These are phyloP conservation scores for Teratosphaeria destructans DNA, from an alignment of 2,329 filamentous ascomycete species.

Conservation along the genomic window DNA sequence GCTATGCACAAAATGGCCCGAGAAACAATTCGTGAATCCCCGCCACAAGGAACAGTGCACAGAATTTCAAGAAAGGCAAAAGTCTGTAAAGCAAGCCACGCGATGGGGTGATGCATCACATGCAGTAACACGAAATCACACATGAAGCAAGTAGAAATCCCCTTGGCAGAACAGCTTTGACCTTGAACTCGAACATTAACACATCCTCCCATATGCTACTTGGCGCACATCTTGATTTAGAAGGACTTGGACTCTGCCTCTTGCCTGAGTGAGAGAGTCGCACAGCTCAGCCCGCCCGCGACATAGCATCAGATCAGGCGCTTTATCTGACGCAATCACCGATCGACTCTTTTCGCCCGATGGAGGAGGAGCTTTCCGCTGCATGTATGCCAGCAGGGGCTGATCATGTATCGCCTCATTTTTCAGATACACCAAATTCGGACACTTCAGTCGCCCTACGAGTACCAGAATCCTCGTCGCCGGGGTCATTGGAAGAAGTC, in stretches of 20 bases:
- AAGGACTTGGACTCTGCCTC: background rate
- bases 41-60: background rate
- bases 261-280: background rate
- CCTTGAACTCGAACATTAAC: background rate
- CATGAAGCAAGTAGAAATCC: background rate
- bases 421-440: background rate
- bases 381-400: background rate
- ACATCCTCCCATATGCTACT: background rate
- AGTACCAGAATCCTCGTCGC: background rate
- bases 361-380: background rate
- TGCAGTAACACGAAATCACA: background rate
- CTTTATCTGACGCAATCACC: background rate
- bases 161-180: background rate
- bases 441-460: background rate
- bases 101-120: background rate
- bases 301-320: background rate
- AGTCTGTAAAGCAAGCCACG: background rate
- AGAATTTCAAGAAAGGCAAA: background rate
- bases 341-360: background rate
- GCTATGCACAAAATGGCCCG: too few relatives aligned
- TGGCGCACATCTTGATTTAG: background rate
- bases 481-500: background rate
- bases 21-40: too few relatives aligned
- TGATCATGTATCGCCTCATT: background rate
- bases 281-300: background rate